Conservation (phyloP, 2,329 filamentous ascomycete genomes). For the Diaporthe ampelina region DNA sequence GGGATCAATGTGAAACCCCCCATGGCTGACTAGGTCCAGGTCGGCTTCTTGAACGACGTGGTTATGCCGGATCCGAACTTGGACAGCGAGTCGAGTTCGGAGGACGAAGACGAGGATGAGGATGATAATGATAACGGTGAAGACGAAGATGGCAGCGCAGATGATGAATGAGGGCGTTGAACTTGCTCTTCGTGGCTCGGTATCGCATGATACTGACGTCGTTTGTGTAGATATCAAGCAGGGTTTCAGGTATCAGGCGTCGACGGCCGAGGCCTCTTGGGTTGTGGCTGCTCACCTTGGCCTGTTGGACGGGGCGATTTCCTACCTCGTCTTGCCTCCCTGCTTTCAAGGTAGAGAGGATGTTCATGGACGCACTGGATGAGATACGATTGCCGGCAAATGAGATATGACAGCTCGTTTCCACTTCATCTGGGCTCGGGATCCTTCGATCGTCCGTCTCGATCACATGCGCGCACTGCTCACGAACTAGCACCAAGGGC, state of each 20-base stretch:
- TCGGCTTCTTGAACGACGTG: constrained; percentile 79
- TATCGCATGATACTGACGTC: constrained; percentile 21
- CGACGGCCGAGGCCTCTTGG: not conserved
- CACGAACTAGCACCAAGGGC: not conserved
- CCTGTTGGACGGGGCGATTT: not conserved
- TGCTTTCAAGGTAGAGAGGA: not conserved
- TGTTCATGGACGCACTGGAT: not conserved
- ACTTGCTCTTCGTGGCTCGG: not conserved
- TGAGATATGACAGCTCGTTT: constrained; percentile 33
- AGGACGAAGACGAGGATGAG: constrained; percentile 49
- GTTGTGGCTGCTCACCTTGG: not conserved
- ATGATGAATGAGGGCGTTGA: constrained; percentile 20
- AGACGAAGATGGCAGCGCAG: not conserved
- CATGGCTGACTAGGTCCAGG: constrained; percentile 56
- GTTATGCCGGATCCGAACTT: constrained; percentile 77
- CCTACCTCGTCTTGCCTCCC: not conserved
- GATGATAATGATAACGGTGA: constrained; percentile 12
- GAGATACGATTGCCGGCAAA: not conserved
- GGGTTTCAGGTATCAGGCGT: not conserved
- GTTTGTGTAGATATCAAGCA: not conserved
- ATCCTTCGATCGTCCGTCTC: not conserved
- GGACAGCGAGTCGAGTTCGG: constrained; percentile 63
- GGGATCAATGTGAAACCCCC: constrained; percentile 41
- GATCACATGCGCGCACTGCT: constrained; percentile 1
- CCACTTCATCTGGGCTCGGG: constrained; percentile 13